These are phyloP conservation scores for Comarum palustre DNA, from an alignment of 306 rosid species.

Conservation along the genomic window DNA sequence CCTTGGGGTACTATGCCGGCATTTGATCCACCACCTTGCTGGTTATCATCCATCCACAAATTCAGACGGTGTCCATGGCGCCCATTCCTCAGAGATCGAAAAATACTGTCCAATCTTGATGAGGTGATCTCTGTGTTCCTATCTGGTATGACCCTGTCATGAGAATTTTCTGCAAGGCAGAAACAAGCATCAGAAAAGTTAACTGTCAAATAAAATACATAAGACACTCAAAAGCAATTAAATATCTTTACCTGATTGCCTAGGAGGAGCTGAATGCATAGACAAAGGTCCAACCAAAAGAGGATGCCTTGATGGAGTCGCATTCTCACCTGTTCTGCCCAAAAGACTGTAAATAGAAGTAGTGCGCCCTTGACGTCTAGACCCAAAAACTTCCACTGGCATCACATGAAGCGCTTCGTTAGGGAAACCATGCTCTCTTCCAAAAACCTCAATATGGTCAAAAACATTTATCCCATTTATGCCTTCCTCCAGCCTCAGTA, in stretches of 20 bases:
- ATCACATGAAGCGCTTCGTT: conserved; percentile 87
- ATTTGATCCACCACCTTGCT: conserved; percentile 70
- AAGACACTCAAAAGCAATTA: neutral
- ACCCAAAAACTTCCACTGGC: conserved; percentile 97
- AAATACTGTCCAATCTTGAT: conserved; percentile 70
- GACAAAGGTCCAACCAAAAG: conserved; percentile 82
- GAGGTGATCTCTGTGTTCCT: conserved; percentile 57
- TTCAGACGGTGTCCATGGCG: conserved; percentile 90
- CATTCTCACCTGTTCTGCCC: conserved; percentile 81
- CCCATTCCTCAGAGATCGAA: conserved; percentile 85
- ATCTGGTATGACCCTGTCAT: conserved; percentile 45
- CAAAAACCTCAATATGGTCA: conserved; percentile 92
- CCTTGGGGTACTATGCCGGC: conserved; percentile 68
- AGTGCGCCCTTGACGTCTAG: conserved; percentile 91
- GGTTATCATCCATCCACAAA: conserved; percentile 78
- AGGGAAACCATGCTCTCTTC: conserved; percentile 77
- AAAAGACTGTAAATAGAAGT: conserved; percentile 93
- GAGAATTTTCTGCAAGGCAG: conserved; percentile 40
- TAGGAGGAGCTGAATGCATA: conserved; percentile 39
- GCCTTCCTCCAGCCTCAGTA: conserved; percentile 92
- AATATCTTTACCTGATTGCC: conserved; percentile 54
- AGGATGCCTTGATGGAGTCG: conserved; percentile 80
- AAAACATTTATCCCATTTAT: conserved; percentile 92
- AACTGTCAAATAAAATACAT: neutral
- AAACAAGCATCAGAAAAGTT: conserved; percentile 1